Percentiles rank a stretch among this genome's conserved stretches.
Evolutionary conservation across 2,329 filamentous ascomycete species (phyloP).

Genomic region (Conoideocrella luteorostrata): DNA sequence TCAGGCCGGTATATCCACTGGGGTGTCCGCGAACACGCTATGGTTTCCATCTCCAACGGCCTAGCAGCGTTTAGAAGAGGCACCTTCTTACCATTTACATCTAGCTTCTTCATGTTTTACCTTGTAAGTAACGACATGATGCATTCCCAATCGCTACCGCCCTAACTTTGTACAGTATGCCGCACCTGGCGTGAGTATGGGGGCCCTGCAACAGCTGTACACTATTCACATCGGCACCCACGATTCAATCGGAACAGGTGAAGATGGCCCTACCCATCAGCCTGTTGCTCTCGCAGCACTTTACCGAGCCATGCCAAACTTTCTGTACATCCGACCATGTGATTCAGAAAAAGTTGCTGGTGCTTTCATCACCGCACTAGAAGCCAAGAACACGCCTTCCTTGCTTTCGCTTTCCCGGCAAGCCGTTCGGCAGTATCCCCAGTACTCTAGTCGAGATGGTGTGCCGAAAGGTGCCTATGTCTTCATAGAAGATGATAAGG

Average conservation of each 20-base stretch:
- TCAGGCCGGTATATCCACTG: slow-evolving; percentile 52
- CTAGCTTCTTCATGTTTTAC: slow-evolving; percentile 60
- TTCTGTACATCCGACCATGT: slow-evolving; percentile 53
- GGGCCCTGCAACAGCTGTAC: slow-evolving; percentile 47
- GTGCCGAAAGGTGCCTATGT: slow-evolving; percentile 41
- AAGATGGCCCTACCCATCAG: slow-evolving; percentile 58
- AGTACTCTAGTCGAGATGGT: slow-evolving; percentile 31
- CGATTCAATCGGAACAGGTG: slow-evolving; percentile 52
- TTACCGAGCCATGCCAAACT: slow-evolving; percentile 57
- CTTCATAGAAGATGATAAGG: slow-evolving; percentile 34
- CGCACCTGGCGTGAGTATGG: slow-evolving; percentile 54
- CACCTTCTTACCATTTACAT: slow-evolving; percentile 52
- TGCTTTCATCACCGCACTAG: slow-evolving; percentile 44
- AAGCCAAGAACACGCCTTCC: slow-evolving; percentile 31
- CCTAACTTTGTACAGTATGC: slow-evolving; percentile 31
- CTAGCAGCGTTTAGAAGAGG: slow-evolving; percentile 50
- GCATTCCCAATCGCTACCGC: not conserved
- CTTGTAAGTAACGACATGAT: slow-evolving; percentile 16
- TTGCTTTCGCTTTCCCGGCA: slow-evolving; percentile 45
- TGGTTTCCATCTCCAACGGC: slow-evolving; percentile 52
- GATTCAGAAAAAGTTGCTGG: slow-evolving; percentile 53
- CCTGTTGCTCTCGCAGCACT: slow-evolving; percentile 51
- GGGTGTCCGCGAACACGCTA: slow-evolving; percentile 56
- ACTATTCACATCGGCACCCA: slow-evolving; percentile 56
- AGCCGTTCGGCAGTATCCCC: slow-evolving; percentile 31